These are phyloP conservation scores for Clonostachys byssicola DNA, from an alignment of 2,329 filamentous ascomycete species.

Conservation along the genomic window DNA sequence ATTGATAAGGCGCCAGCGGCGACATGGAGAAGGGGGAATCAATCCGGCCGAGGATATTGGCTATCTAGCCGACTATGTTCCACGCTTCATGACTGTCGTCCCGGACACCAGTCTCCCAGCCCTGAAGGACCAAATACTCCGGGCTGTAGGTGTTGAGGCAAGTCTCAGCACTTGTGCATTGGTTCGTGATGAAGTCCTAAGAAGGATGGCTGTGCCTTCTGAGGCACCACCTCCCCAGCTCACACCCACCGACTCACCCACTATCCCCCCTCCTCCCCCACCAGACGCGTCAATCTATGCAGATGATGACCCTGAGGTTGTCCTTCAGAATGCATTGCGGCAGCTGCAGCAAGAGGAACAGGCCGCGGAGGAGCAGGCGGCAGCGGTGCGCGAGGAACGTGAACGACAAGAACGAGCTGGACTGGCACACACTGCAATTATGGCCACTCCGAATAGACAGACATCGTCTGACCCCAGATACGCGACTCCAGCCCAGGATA, in stretches of 20 bases:
- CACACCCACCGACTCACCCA: conserved; percentile 12
- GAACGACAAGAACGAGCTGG: conserved; percentile 35
- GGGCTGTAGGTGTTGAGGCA: conserved; percentile 50
- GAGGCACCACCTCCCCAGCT: conserved; percentile 12
- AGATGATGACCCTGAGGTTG: conserved; percentile 52
- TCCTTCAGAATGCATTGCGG: conserved; percentile 54
- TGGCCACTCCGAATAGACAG: conserved; percentile 21
- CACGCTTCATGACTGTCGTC: conserved; percentile 53
- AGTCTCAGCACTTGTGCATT: conserved; percentile 49
- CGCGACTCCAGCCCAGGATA: conserved; percentile 24
- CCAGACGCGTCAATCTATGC: conserved; percentile 34
- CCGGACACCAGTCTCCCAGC: conserved; percentile 55
- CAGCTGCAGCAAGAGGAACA: conserved; percentile 56
- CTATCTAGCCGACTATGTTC: conserved; percentile 57
- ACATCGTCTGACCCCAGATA: conserved; percentile 24
- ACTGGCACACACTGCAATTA: conserved; percentile 18
- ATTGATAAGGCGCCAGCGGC: conserved; percentile 50
- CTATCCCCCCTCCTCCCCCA: conserved; percentile 12
- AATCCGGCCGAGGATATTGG: conserved; percentile 51
- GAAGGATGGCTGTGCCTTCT: conserved; percentile 19
- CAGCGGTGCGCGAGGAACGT: conserved; percentile 46
- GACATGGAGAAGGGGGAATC: conserved; percentile 38
- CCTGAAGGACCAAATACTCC: conserved; percentile 53
- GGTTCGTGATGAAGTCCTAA: conserved; percentile 54
- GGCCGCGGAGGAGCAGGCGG: conserved; percentile 53